Evolutionary conservation across 148 eudicot species (phyloP).

Genomic region (Arctostaphylos glauca): DNA sequence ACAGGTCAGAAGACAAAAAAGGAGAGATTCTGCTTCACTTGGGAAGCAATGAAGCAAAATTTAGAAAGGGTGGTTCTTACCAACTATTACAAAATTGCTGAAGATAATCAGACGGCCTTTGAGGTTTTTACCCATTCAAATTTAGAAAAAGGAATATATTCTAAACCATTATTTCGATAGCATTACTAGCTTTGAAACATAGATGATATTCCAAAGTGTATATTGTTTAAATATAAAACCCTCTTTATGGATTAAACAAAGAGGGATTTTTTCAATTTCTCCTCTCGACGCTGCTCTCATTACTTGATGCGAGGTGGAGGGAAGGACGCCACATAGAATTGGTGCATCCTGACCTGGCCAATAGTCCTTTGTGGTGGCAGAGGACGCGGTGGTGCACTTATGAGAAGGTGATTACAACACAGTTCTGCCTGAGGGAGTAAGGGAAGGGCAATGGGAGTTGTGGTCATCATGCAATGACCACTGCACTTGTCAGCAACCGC

Average conservation of each 20-base stretch:
- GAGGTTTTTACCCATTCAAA: background rate
- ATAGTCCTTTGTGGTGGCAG: background rate
- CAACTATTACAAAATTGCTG: background rate
- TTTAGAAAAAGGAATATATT: background rate
- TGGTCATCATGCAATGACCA: background rate
- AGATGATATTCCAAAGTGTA: background rate
- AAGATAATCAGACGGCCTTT: background rate
- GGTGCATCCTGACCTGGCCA: background rate
- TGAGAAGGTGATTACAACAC: background rate
- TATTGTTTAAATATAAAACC: background rate
- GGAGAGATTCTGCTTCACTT: background rate
- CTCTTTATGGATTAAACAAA: background rate
- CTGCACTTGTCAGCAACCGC: background rate
- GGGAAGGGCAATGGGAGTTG: background rate
- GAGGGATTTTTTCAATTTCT: background rate
- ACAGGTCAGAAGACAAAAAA: slow-evolving; percentile 15
- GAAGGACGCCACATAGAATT: background rate
- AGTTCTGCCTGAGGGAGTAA: background rate
- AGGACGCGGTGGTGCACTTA: background rate
- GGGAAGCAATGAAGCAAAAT: slow-evolving; percentile 5
- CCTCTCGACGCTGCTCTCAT: background rate
- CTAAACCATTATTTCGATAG: background rate
- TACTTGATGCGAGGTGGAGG: background rate
- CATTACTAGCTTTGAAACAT: background rate
- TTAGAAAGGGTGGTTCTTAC: background rate